Evolutionary conservation across 345 rosid genomes (phyloP), one percentile per base, ranked within the genome.

Genomic region (Kandelia obovata): DNA sequence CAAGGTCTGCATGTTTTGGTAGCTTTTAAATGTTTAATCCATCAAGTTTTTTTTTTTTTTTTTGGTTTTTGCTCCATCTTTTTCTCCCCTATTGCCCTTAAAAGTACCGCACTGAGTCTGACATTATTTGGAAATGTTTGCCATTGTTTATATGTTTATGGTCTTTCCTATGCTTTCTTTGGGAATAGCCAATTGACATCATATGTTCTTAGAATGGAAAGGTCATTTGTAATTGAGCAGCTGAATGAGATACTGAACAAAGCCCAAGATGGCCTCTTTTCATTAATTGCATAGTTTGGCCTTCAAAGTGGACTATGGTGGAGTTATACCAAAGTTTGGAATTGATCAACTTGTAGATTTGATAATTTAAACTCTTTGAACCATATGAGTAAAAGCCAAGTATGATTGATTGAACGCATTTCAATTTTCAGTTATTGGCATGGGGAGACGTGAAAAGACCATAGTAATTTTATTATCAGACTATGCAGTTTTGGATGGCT

Each of bases 1-100:
- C 94, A 58, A 87, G 96, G 96, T 88, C 73, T 56, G 47, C 23
- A 32, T 66, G 57, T 34, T 73, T 68, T 20, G 37, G 56, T 43
- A 30, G 49, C 49, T 43, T 43, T 43, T 43, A 30, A 4, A 53
- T 11, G 58, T 11, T 0, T 10, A 17, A 46, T 11, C 17, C 5
- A 43, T 15, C 2, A 43, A 11, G 46, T 39, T 10, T 39, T 8
- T 43, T 43, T 15, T 43, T 3, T 13, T 43, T 43, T 0, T 0
- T 1, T 10, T 3, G 10, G 15, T 43, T 3, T 43, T 43, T 43
- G 49, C 49, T 43, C 5, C 17, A n/a, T 20, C 20, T n/a, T 13
- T 31, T 59, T 6, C 43, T 47, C 23, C 39, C 64, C 26, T 62
- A 17, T 20, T 56, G 63, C 7, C 20, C 5, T 67, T 4, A 25